phyloP scores from a whole-genome alignment of 1,139 yeast species.

The Diutina rugosa region DNA sequence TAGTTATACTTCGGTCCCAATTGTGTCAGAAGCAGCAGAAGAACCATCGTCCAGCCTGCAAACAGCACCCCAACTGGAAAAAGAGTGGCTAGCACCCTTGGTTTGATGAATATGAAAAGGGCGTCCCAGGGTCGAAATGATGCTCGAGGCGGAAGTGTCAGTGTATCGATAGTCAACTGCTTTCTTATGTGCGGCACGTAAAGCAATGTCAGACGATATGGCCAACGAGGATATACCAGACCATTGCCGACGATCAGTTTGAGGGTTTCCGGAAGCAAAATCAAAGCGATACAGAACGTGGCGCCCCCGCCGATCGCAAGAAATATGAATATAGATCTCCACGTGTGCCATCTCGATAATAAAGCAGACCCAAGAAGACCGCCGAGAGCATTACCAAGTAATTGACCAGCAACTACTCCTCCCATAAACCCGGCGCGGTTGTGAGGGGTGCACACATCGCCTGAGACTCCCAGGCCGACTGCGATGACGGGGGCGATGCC shows the following conservation, averaged over 20 bases:
- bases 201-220: slow-evolving; percentile 14
- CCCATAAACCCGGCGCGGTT: slow-evolving; percentile 61
- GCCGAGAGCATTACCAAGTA: slow-evolving; percentile 9
- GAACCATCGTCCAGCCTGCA: slow-evolving; percentile 24
- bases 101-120: slow-evolving; percentile 15
- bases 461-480: slow-evolving; percentile 50
- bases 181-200: slow-evolving; percentile 12
- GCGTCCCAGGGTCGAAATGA: slow-evolving; percentile 16
- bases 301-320: slow-evolving; percentile 46
- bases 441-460: slow-evolving; percentile 48
- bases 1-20: slow-evolving; percentile 21
- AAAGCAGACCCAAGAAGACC: neutral
- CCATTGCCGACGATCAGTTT: slow-evolving; percentile 51
- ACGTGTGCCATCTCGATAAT: neutral
- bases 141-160: slow-evolving; percentile 12
- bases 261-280: slow-evolving; percentile 60
- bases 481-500: slow-evolving; percentile 65
- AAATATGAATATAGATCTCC: slow-evolving; percentile 38
- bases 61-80: slow-evolving; percentile 22
- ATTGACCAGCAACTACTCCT: slow-evolving; percentile 45
- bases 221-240: slow-evolving; percentile 14
- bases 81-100: slow-evolving; percentile 13
- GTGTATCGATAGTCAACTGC: slow-evolving; percentile 15
- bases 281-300: slow-evolving; percentile 19
- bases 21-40: slow-evolving; percentile 19